Evolutionary conservation across 2,329 filamentous ascomycete genomes (phyloP), one percentile per base, ranked within the genome.

Genomic region (Pseudodiploospora longispora): DNA sequence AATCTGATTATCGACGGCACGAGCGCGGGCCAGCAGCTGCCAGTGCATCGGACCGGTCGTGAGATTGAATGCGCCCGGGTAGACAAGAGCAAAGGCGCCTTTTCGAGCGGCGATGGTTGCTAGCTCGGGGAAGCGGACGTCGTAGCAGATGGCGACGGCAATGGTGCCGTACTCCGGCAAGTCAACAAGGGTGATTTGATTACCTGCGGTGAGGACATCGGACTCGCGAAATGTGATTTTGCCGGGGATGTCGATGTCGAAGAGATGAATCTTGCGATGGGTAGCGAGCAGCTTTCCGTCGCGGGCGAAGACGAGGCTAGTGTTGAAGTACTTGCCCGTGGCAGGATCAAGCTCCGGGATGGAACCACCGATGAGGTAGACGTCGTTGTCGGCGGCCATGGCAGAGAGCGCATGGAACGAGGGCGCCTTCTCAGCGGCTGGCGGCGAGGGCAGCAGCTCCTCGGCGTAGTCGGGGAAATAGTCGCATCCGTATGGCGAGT

Each of bases 201-300:
- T 84, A 1, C 93, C 93, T 0, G 91, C 82, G 27, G 79, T 84
- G 31, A 98, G 75, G 34, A 96, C 88, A 50, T 96, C 90, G 42
- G 83, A 89, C 68, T 98, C 93, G 51, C 78, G 79, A 69, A 98
- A 98, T 9, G 70, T 83, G 63, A 98, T 95, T 69, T 90, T 90
- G 50, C 89, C 91, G 1, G 93, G 93, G 51, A 98, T 97, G 63
- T 95, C 84, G 56, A 98, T 98, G 67, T 97, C 93, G 65, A 98
- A 98, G 36, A 98, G 76, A 66, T 98, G 93, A 36, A 93, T 82
- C 70, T 98, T 98, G 55, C 93, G 80, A 64, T 97, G 90, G 3
- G 82, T 87, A 5, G 82, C 87, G n/a, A 98, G 74, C 40, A 96
- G 72, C n/a, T 74, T 63, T 4, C 93, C 93, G 7, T 74, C 68